Evolutionary conservation across 2,329 filamentous ascomycete species (phyloP).

Genomic region (Fusarium robinianum): DNA sequence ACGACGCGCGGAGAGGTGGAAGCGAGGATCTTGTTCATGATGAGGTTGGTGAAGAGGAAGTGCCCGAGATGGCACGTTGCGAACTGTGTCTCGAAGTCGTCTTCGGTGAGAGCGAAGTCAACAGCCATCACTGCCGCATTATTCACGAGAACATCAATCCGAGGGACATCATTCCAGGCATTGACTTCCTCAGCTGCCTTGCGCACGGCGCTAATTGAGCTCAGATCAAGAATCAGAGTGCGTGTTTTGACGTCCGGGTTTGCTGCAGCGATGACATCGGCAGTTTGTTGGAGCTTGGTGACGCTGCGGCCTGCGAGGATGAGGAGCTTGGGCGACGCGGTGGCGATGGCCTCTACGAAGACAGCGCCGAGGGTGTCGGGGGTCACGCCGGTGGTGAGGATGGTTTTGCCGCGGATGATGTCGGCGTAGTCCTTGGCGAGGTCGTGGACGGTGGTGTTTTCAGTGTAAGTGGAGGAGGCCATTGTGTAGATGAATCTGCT

Average conservation of each 20-base stretch:
- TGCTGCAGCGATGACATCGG: slow-evolving; percentile 40
- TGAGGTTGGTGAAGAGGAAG: slow-evolving; percentile 51
- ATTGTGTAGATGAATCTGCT: too few relatives aligned
- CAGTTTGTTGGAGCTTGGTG: slow-evolving; percentile 46
- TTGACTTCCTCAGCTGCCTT: slow-evolving; percentile 45
- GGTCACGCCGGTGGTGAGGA: slow-evolving; percentile 51
- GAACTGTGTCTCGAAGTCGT: slow-evolving; percentile 51
- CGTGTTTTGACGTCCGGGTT: slow-evolving; percentile 42
- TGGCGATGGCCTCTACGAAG: slow-evolving; percentile 46
- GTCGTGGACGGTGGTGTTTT: slow-evolving; percentile 32
- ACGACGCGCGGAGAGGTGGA: slow-evolving; percentile 44
- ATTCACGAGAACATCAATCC: slow-evolving; percentile 49
- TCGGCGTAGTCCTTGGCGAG: slow-evolving; percentile 37
- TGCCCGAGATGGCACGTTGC: slow-evolving; percentile 52
- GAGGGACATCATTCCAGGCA: slow-evolving; percentile 38
- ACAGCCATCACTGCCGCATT: slow-evolving; percentile 50
- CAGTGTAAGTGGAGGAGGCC: slow-evolving; percentile 21
- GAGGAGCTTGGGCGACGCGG: slow-evolving; percentile 46
- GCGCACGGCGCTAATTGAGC: slow-evolving; percentile 46
- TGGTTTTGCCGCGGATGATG: slow-evolving; percentile 43
- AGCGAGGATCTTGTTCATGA: slow-evolving; percentile 49
- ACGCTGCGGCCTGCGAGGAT: slow-evolving; percentile 52
- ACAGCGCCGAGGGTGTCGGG: slow-evolving; percentile 45
- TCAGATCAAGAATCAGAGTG: slow-evolving; percentile 46
- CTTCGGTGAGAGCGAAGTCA: slow-evolving; percentile 36